Conservation (phyloP, 306 rosid genomes). For the Begonia loranthoides region DNA sequence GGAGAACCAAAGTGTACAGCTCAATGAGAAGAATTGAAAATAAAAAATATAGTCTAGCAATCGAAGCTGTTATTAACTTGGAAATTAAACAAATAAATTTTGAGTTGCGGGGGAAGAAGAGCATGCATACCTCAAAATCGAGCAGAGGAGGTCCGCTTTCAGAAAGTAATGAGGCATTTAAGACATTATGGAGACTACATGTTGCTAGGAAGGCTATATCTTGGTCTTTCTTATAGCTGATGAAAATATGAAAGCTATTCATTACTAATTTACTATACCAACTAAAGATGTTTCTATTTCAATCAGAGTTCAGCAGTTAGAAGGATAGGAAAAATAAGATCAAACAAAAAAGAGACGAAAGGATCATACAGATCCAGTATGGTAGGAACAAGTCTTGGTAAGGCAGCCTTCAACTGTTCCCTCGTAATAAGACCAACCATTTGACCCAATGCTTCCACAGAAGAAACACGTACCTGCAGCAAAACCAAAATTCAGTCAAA, state of each 20-base stretch:
- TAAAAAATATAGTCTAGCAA: too few species aligned
- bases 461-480: slow-evolving; percentile 54
- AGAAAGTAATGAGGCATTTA: slow-evolving; percentile 61
- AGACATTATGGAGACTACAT: slow-evolving; percentile 74
- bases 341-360: slow-evolving; percentile 11
- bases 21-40: too few species aligned
- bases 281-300: too few species aligned
- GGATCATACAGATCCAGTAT: slow-evolving; percentile 79
- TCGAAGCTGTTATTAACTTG: too few species aligned
- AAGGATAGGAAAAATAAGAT: too few species aligned
- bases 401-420: slow-evolving; percentile 70
- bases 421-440: slow-evolving; percentile 86
- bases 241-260: slow-evolving; percentile 1
- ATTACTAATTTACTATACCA: background rate
- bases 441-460: slow-evolving; percentile 91
- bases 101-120: too few species aligned
- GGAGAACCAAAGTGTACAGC: too few species aligned
- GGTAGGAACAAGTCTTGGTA: slow-evolving; percentile 83
- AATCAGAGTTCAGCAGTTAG: too few species aligned
- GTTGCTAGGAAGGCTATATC: slow-evolving; percentile 74
- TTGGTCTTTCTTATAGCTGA: slow-evolving; percentile 82
- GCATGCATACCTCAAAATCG: slow-evolving; percentile 77
- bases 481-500: slow-evolving; percentile 13
- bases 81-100: too few species aligned
- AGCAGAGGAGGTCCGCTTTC: slow-evolving; percentile 95